Evolutionary conservation across 371 early-diverging fungal species (phyloP), one percentile per base, ranked within the genome.

Genomic region (Caulochytrium protostelioides): DNA sequence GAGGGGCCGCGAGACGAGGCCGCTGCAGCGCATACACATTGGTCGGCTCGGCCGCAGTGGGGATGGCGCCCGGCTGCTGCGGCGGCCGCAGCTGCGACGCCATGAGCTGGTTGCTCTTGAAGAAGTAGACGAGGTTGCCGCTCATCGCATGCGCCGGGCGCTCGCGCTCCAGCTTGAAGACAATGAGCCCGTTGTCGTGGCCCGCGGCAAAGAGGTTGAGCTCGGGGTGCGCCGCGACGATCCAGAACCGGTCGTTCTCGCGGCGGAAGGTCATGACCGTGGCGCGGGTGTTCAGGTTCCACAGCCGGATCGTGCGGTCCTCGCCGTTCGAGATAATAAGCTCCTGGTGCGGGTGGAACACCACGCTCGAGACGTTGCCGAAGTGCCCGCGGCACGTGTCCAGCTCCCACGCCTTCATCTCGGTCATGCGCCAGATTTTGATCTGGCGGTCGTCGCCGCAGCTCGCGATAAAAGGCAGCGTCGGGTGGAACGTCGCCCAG

Each of bases 211-310:
- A 85, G 31, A 89, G 52, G 52, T 83, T 86, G 30, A 89, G 65
- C 47, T 84, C 82, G 1, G 94, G 92, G 49, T 97, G 92, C 20
- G 84, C 74, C 0, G 82, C 75, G 32, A 98, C 46, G 29, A 83
- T 80, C 99, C 97, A 99, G 67, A 89, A 95, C 32, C 94, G 79
- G 57, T 90, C 94, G 43, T 85, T 81, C 47, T 91, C 90, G 34
- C 92, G 72, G 32, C 84, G 71, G 66, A 89, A 95, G 0, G 83
- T 84, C 39, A 83, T 83, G 22, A 90, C 65, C 14, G 74, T 71
- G 3, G 84, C 85, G 38, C 90, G 79, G 46, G 80, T 91, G 20
- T 77, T 74, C 67, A 84, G 76, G 50, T 92, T 87, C 91, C 95
- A 95, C 15, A 97, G 79, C 30, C 89, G 79, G 30, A 98, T 80